Evolutionary conservation across 2,329 filamentous ascomycete species (phyloP).

Genomic region (Pyrenophora graminea): DNA sequence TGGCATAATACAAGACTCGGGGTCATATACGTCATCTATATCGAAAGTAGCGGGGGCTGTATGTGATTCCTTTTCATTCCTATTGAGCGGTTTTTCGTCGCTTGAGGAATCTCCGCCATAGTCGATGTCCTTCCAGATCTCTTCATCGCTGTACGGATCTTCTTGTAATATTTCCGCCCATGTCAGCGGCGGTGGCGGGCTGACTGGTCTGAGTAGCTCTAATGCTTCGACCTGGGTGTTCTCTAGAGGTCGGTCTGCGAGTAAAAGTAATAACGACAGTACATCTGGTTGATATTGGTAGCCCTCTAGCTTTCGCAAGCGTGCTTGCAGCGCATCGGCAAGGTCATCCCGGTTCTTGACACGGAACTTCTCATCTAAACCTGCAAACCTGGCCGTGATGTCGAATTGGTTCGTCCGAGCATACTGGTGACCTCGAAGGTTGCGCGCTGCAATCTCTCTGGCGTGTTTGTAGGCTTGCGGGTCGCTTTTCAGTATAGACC

Average conservation of each 20-base stretch:
- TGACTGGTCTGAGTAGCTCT: conserved; percentile 57
- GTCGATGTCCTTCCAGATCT: conserved; percentile 72
- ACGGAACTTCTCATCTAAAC: conserved; percentile 82
- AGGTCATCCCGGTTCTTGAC: conserved; percentile 79
- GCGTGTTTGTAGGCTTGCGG: conserved; percentile 44
- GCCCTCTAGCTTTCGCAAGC: conserved; percentile 63
- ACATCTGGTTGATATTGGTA: conserved; percentile 76
- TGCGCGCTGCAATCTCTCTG: conserved; percentile 47
- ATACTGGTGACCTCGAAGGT: conserved; percentile 49
- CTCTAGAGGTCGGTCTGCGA: conserved; percentile 78
- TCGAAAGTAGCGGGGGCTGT: conserved; percentile 46
- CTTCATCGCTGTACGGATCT: conserved; percentile 71
- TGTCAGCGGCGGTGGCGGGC: conserved; percentile 59
- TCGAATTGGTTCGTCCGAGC: conserved; percentile 56
- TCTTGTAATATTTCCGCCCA: conserved; percentile 82
- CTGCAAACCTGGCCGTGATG: conserved; percentile 47
- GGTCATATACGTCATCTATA: conserved; percentile 45
- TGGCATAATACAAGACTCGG: conserved; percentile 38
- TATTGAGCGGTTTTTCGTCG: conserved; percentile 54
- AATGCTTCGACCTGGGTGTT: conserved; percentile 69
- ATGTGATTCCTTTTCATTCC: conserved; percentile 18
- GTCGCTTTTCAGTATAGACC: conserved; percentile 61
- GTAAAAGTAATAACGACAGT: conserved; percentile 74
- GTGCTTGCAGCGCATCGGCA: conserved; percentile 67
- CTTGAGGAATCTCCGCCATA: conserved; percentile 68